Evolutionary conservation across 805 yeast genomes (phyloP), one percentile per base, ranked within the genome.

Genomic region (Martiniozyma abietophila): DNA sequence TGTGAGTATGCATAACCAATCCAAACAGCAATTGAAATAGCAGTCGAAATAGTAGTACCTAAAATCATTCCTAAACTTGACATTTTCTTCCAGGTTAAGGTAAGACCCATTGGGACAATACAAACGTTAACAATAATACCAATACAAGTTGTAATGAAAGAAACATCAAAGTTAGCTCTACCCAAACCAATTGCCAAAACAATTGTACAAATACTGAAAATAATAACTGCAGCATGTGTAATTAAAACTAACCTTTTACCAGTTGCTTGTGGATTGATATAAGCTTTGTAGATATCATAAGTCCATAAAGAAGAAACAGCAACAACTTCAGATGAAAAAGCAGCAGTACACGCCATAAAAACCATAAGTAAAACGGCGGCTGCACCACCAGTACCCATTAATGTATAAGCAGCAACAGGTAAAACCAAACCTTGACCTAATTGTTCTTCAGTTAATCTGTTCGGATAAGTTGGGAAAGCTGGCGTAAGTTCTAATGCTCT

Each of bases 301-400:
- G 95, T 81, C 64, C 76, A 71, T 40, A 86, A 74, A 2, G 95
- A 79, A 4, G 94, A 80, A 14, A 83, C 88, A 2, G 95, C 80
- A 51, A 86, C 82, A 49, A 86, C 71, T 58, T 86, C 95, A 25
- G 95, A 89, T 21, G 94, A 81, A 71, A 83, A 74, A 18, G 96
- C 95, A 31, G 94, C 80, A 0, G 96, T 86, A 27, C 81, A 89
- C 18, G 96, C 95, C 88, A 84, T 81, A 58, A 86, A 86, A 8
- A 85, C 72, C 65, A 86, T 60, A 22, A 86, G 55, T 43, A 86
- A 66, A 8, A 86, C 70, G 23, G 88, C 88, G 31, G 74, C 88
- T 4, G 94, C 94, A 42, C 96, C 96, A 47, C 89, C 83, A 43
- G 67, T 78, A 34, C 96, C 96, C 59, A 86, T 65, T 27, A 86